These are phyloP conservation scores for Saccharomycopsis sp. DNA, from an alignment of 805 yeast genomes.

Conservation along the genomic window DNA sequence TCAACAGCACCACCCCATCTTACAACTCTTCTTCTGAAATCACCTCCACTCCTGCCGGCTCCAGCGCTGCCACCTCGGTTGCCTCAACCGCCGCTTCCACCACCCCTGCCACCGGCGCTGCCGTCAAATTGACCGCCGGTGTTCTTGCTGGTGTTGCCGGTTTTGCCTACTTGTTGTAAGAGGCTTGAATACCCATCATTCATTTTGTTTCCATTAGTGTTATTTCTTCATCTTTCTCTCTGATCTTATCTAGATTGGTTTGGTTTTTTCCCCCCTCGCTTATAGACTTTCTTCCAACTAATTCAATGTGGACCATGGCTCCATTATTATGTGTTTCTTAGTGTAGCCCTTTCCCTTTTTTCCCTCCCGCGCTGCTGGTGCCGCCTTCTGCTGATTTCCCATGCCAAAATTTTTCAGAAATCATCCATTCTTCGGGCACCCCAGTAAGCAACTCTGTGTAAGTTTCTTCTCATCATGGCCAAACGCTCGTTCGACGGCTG, in stretches of 20 bases:
- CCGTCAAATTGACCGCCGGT: conserved; percentile 13
- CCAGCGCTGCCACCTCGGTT: conserved; percentile 4
- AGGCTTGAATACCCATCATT: too few relatives aligned
- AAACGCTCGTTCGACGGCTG: conserved; percentile 64
- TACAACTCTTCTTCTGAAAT: conserved; percentile 2
- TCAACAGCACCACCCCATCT: conserved; percentile 5
- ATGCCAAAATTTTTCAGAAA: too few relatives aligned
- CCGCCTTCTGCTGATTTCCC: too few relatives aligned
- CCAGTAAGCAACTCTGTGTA: conserved; percentile 1
- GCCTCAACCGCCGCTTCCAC: conserved; percentile 8
- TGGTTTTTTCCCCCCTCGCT: too few relatives aligned
- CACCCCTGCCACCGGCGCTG: conserved; percentile 15
- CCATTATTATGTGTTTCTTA: too few relatives aligned
- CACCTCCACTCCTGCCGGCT: conserved; percentile 3
- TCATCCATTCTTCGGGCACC: not conserved
- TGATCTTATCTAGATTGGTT: too few relatives aligned
- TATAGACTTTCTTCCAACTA: too few relatives aligned
- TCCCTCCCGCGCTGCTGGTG: too few relatives aligned
- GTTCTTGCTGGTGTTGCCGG: conserved; percentile 18
- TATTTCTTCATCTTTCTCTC: too few relatives aligned
- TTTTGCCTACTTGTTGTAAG: conserved; percentile 15
- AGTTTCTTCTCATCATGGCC: not conserved
- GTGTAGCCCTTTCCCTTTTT: too few relatives aligned
- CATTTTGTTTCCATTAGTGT: too few relatives aligned
- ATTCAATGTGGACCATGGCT: too few relatives aligned